Conservation (phyloP, 305 asterid genomes). For the Solanum hybrid region DNA sequence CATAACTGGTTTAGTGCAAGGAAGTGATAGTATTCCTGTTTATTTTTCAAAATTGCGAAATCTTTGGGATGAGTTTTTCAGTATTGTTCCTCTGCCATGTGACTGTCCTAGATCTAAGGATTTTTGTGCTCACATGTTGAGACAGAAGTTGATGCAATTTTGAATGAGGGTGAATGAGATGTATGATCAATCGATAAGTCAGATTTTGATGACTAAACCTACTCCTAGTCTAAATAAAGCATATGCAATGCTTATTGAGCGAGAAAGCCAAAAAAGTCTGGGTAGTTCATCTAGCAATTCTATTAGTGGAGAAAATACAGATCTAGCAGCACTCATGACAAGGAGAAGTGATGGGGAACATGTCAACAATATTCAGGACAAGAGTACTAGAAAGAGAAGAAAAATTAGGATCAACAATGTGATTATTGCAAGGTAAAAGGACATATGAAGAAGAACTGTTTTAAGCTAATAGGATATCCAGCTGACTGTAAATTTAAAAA, state of each 20-base stretch:
- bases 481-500: no score
- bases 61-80: neutral
- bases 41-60: accelerated
- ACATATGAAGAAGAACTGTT: neutral
- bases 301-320: neutral
- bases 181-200: neutral
- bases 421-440: neutral
- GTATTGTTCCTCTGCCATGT: neutral
- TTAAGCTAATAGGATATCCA: neutral
- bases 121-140: no score
- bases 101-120: neutral
- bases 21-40: neutral
- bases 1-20: no score
- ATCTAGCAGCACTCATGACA: neutral
- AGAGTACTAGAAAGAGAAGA: neutral
- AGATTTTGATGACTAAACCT: neutral
- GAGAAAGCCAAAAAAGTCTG: neutral
- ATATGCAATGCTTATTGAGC: neutral
- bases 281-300: neutral
- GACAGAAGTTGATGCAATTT: neutral
- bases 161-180: neutral
- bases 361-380: neutral
- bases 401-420: neutral
- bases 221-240: neutral
- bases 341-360: neutral